Evolutionary conservation across 495 filamentous ascomycete species (phyloP), one percentile per base, ranked within the genome.

Genomic region (Neurospora sp.): DNA sequence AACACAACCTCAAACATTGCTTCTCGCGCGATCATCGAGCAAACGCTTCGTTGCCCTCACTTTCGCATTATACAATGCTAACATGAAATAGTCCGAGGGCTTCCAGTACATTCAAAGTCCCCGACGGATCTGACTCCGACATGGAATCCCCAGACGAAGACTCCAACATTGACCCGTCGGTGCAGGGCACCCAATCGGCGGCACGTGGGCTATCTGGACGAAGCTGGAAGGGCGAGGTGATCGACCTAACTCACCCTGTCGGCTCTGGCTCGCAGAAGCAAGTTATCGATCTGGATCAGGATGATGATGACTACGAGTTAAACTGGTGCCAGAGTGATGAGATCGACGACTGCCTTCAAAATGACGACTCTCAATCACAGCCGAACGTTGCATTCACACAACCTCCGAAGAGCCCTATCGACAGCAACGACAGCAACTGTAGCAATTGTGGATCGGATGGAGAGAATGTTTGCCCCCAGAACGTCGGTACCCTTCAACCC

Each of bases 81-180:
- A 65, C 27, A 37, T 35, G 27, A 1, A 65, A 65, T 65, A 65
- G 53, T 37, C 53, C 27, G 53, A 65, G 53, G 53, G 27, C 27
- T 37, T 65, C 75, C 2, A 71, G 68, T 35, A 78, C 75, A 2
- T 80, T 79, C 46, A 71, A 74, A 53, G 79, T 80, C 0, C 79
- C 79, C 7, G 77, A 80, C 16, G 74, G 41, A 9, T 80, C 78
- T 5, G 78, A 80, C 20, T 71, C 74, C 38, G 75, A 70, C 31
- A 74, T 73, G 18, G 76, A 77, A 0, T 61, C 14, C 11, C 73
- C 59, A 9, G 74, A 73, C n/a, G 72, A 74, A 38, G 46, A 42
- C 37, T 69, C 74, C 5, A 74, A 39, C 61, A 69, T 75, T n/a
- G 70, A 68, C 42, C 40, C 61, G 16, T 31, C n/a, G 18, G 31